A percentile compares a stretch with the other conserved stretches of the same genome.
Evolutionary conservation across 495 filamentous ascomycete genomes (phyloP).

Genomic region (Neurospora africana): DNA sequence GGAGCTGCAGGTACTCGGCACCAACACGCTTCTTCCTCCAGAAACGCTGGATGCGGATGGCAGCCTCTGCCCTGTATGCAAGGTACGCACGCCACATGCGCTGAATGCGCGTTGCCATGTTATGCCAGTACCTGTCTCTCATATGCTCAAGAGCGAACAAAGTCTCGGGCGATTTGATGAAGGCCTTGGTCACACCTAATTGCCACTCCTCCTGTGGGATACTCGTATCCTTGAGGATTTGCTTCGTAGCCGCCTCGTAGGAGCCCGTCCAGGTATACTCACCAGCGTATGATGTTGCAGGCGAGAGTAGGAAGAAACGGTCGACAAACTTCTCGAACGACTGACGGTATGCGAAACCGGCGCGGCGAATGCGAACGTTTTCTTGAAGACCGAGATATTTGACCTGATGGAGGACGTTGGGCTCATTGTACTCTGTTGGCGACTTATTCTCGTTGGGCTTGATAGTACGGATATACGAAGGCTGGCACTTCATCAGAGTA

Average conservation of each 20-base stretch:
- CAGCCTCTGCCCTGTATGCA: constrained; percentile 82
- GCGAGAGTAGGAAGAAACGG: constrained; percentile 91
- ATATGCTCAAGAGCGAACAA: constrained; percentile 95
- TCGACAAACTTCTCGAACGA: constrained; percentile 98
- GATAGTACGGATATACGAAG: constrained; percentile 97
- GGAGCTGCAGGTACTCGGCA: constrained; percentile 72
- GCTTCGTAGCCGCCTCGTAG: constrained; percentile 73
- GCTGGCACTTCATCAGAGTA: constrained; percentile 92
- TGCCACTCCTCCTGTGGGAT: constrained; percentile 95
- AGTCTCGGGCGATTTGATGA: constrained; percentile 97
- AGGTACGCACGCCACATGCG: constrained; percentile 95
- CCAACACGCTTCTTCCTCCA: constrained; percentile 88
- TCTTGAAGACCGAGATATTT: constrained; percentile 98
- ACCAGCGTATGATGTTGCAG: constrained; percentile 88
- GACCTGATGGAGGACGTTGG: constrained; percentile 96
- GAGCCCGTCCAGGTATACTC: constrained; percentile 95
- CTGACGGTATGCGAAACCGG: constrained; percentile 94
- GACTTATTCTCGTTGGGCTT: constrained; percentile 99
- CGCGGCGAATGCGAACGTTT: constrained; percentile 94
- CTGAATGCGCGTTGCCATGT: constrained; percentile 97
- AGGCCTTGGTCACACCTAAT: constrained; percentile 92
- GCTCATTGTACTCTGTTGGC: constrained; percentile 76
- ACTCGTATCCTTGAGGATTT: constrained; percentile 90
- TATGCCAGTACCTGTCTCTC: constrained; percentile 97
- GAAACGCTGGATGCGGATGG: constrained; percentile 86